Evolutionary conservation across 441 rosid genomes (phyloP).

Genomic region (Eutrema salsugineum): DNA sequence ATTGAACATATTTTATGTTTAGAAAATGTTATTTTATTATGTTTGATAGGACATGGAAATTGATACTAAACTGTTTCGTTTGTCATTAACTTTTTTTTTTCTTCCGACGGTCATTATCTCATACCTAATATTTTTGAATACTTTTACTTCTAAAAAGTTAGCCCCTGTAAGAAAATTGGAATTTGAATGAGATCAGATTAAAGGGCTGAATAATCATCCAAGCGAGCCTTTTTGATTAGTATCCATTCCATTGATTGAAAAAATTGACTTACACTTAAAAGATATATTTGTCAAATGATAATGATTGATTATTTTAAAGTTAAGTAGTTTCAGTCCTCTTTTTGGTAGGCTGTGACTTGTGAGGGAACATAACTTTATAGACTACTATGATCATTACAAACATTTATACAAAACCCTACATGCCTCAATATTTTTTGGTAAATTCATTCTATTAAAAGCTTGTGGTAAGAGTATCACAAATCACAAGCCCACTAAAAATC

Average conservation of each 20-base stretch:
- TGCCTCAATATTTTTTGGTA: neutral
- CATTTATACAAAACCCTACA: neutral
- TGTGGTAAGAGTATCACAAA: no score
- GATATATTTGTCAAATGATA: neutral
- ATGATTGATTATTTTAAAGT: neutral
- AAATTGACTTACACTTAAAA: neutral
- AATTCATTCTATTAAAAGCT: neutral
- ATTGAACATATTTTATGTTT: no score
- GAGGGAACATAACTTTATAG: constrained; percentile 25
- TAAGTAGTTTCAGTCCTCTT: neutral
- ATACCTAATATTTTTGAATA: neutral
- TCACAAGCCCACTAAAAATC: no score
- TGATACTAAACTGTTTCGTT: no score
- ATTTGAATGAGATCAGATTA: neutral
- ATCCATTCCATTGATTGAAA: neutral
- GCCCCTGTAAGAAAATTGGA: neutral
- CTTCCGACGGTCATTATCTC: neutral
- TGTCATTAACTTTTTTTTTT: neutral
- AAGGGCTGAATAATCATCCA: neutral
- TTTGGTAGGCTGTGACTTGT: constrained; percentile 13
- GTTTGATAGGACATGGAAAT: no score
- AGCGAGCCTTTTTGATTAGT: neutral
- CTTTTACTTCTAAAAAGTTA: neutral
- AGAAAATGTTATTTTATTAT: no score
- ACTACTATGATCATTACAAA: neutral